Percentiles rank a stretch among this genome's conserved stretches.
Evolutionary conservation across 768 basidiomycete species (phyloP).

Genomic region (Tephrocybe sp.): DNA sequence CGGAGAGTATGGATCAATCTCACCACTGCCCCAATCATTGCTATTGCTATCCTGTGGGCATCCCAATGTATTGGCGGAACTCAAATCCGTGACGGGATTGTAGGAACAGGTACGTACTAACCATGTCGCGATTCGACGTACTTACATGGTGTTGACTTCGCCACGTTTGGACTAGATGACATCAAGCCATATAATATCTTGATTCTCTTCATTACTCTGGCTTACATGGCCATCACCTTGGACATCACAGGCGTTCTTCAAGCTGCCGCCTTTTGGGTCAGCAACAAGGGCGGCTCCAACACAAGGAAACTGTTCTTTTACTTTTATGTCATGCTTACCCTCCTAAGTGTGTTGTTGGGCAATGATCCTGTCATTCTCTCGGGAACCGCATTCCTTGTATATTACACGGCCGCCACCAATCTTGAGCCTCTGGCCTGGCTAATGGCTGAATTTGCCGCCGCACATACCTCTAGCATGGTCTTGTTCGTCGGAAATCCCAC

Average conservation of each 20-base stretch:
- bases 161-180: slow-evolving; percentile 41
- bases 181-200: slow-evolving; percentile 93
- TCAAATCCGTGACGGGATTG: slow-evolving; percentile 74
- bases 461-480: slow-evolving; percentile 76
- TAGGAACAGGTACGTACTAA: slow-evolving; percentile 36
- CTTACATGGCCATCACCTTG: slow-evolving; percentile 91
- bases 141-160: neutral
- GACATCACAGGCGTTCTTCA: slow-evolving; percentile 88
- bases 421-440: slow-evolving; percentile 66
- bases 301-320: slow-evolving; percentile 75
- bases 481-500: slow-evolving; percentile 91
- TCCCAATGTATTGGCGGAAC: slow-evolving; percentile 42
- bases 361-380: slow-evolving; percentile 95
- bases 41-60: slow-evolving; percentile 50
- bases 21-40: slow-evolving; percentile 47
- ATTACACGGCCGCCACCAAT: slow-evolving; percentile 73
- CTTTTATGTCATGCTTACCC: slow-evolving; percentile 83
- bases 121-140: slow-evolving; percentile 8
- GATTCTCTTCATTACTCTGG: slow-evolving; percentile 88
- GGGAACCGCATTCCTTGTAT: slow-evolving; percentile 88
- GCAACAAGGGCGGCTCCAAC: slow-evolving; percentile 74
- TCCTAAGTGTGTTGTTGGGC: slow-evolving; percentile 76
- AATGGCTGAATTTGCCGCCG: slow-evolving; percentile 75
- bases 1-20: slow-evolving; percentile 27
- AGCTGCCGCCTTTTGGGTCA: slow-evolving; percentile 89